These are phyloP conservation scores for Myriosclerotinia scirpicola DNA, from an alignment of 2,329 filamentous ascomycete genomes.

Conservation along the genomic window DNA sequence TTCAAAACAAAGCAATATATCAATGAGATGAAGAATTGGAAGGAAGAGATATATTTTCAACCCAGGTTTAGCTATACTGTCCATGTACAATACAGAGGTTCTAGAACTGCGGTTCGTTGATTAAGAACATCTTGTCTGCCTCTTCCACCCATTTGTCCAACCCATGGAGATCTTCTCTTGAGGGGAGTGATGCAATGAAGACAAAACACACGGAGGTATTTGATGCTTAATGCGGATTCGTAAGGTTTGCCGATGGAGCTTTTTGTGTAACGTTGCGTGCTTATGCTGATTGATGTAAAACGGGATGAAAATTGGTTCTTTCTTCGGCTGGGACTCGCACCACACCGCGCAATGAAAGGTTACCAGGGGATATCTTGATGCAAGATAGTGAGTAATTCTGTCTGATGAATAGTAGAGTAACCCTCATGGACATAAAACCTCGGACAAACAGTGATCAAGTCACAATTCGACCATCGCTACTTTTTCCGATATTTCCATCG, in stretches of 20 bases:
- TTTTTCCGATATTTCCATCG: slow-evolving; percentile 12
- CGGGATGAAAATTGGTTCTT: background rate
- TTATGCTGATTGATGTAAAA: slow-evolving; percentile 19
- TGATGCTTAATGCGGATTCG: slow-evolving; percentile 20
- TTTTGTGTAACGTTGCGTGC: slow-evolving; percentile 16
- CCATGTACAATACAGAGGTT: slow-evolving; percentile 15
- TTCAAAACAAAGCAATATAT: background rate
- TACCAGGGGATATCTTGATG: slow-evolving; percentile 6
- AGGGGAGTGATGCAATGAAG: slow-evolving; percentile 22
- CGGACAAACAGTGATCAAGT: background rate
- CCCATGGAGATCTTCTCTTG: slow-evolving; percentile 13
- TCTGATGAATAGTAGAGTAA: no score
- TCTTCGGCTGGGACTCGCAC: slow-evolving; percentile 8
- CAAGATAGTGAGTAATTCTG: slow-evolving; percentile 5
- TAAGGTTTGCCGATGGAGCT: slow-evolving; percentile 9
- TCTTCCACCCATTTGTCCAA: slow-evolving; percentile 8
- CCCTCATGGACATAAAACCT: background rate
- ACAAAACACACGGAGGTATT: slow-evolving; percentile 14
- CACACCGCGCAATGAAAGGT: background rate
- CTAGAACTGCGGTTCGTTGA: slow-evolving; percentile 10
- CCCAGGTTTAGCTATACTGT: slow-evolving; percentile 19
- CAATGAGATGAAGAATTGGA: background rate
- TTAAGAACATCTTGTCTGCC: slow-evolving; percentile 14
- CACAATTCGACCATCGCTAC: slow-evolving; percentile 19
- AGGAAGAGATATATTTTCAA: slow-evolving; percentile 21